phyloP scores from a whole-genome alignment of 192 early-diverging fungal species.

The Spizellomyces punctatus region DNA sequence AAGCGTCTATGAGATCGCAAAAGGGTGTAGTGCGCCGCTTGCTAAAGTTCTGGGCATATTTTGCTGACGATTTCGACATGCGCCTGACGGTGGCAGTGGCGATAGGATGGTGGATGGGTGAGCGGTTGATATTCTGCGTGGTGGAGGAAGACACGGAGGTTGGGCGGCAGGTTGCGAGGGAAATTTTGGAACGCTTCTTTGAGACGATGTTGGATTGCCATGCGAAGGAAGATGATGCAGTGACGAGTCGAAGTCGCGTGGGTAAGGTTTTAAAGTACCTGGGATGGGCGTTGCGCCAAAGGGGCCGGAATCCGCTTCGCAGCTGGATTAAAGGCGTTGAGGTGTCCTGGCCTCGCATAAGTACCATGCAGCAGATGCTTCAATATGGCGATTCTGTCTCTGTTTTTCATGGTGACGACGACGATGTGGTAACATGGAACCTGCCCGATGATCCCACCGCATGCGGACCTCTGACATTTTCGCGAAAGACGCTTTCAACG shows the following conservation, averaged over 20 bases:
- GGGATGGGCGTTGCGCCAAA: not conserved
- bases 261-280: not conserved
- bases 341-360: not conserved
- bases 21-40: not conserved
- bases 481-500: not conserved
- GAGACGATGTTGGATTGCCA: not conserved
- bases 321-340: not conserved
- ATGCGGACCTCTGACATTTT: too few species aligned
- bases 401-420: not conserved
- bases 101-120: constrained; percentile 5
- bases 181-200: not conserved
- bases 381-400: not conserved
- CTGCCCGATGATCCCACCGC: not conserved
- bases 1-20: not conserved
- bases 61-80: not conserved
- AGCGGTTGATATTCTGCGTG: not conserved
- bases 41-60: not conserved
- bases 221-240: not conserved
- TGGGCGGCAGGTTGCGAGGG: not conserved
- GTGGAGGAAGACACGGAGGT: not conserved
- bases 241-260: not conserved
- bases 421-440: not conserved
- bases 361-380: not conserved
- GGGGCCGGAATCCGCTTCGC: not conserved
- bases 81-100: not conserved